phyloP scores from a whole-genome alignment of 306 rosid species.

The Alnus rubra region DNA sequence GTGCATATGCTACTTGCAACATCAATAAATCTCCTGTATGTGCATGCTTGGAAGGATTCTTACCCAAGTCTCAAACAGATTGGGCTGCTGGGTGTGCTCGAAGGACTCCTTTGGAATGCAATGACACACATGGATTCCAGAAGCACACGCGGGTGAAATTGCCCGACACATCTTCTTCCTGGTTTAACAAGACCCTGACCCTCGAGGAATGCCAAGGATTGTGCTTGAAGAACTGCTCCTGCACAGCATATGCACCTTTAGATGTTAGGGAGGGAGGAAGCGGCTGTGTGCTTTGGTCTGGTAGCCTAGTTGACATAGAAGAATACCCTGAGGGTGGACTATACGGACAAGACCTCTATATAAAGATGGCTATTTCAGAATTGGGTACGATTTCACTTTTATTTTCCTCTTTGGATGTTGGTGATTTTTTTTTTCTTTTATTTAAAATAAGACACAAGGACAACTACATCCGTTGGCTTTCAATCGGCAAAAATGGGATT shows the following conservation, averaged over 20 bases:
- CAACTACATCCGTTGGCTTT: too few species aligned
- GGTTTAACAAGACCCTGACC: constrained; percentile 24
- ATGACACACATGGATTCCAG: constrained; percentile 16
- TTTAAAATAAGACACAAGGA: too few species aligned
- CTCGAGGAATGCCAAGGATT: constrained; percentile 29
- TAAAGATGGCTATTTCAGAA: neutral
- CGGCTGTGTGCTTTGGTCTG: constrained; percentile 43
- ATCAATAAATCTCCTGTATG: constrained; percentile 2
- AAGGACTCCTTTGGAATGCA: constrained; percentile 19
- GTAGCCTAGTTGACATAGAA: constrained; percentile 32
- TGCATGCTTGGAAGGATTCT: constrained; percentile 30
- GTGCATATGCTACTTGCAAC: constrained; percentile 24
- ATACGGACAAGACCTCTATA: constrained; percentile 18
- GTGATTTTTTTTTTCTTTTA: neutral
- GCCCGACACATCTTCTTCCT: constrained; percentile 39
- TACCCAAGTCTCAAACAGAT: constrained; percentile 1
- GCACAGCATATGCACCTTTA: constrained; percentile 34
- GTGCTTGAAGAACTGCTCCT: constrained; percentile 37
- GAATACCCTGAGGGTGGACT: constrained; percentile 16
- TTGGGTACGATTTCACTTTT: neutral
- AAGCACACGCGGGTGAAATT: constrained; percentile 9
- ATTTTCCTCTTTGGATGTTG: constrained; percentile 15
- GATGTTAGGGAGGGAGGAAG: constrained; percentile 25
- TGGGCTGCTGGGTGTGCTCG: constrained; percentile 33
- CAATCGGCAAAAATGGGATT: neutral